Percentiles rank a stretch among this genome's conserved stretches.
Conservation (phyloP, 352 stramenopile genomes). For the Phytopythium vexans region DNA sequence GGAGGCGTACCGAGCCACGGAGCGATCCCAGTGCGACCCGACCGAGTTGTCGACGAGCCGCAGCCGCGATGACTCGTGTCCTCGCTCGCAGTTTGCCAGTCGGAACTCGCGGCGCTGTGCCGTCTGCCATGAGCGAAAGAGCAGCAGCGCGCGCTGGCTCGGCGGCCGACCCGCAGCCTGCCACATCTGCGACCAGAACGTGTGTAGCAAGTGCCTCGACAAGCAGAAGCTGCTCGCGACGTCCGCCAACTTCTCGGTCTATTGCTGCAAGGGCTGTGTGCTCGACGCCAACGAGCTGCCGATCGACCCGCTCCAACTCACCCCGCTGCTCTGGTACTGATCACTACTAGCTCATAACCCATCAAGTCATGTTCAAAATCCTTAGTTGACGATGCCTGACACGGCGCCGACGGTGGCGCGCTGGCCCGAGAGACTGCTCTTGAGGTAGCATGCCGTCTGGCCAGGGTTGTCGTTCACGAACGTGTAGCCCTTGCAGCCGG, state of each 20-base stretch:
- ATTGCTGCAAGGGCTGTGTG: constrained; percentile 52
- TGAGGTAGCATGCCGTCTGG: constrained; percentile 48
- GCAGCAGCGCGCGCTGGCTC: no score
- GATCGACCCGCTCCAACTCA: constrained; percentile 23
- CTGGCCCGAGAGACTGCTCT: constrained; percentile 18
- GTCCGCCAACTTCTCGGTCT: constrained; percentile 29
- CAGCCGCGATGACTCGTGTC: no score
- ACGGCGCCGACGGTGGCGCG: constrained; percentile 31
- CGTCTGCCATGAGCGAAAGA: no score
- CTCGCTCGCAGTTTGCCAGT: no score
- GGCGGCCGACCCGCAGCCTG: no score
- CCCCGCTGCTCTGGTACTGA: no score
- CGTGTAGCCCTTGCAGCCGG: constrained; percentile 24
- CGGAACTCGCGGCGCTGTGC: no score
- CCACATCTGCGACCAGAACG: not conserved
- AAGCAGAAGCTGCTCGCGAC: constrained; percentile 36
- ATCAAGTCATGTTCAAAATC: no score
- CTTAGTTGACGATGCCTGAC: constrained; percentile 12
- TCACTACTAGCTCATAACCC: no score
- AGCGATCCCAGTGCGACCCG: no score
- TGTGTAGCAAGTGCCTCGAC: constrained; percentile 52
- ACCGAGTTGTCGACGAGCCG: no score
- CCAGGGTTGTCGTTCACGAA: constrained; percentile 41
- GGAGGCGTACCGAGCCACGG: no score
- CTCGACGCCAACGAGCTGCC: constrained; percentile 29